A percentile compares a stretch with the other conserved stretches of the same genome.
Evolutionary conservation across 2,329 filamentous ascomycete genomes (phyloP).

Genomic region (Onygena corvina): DNA sequence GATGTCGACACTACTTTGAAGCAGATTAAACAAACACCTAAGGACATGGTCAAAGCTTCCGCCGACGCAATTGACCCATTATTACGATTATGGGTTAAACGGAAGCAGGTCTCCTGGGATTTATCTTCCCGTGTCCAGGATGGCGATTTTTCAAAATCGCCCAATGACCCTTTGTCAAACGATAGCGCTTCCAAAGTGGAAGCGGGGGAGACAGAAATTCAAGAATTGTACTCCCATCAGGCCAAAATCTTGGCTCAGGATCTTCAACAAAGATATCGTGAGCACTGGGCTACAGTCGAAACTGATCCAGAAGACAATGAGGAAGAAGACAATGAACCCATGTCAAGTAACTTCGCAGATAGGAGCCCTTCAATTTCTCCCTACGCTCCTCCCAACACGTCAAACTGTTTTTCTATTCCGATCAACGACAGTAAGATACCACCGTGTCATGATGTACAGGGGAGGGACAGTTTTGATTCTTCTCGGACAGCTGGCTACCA

Average conservation of each 20-base stretch:
- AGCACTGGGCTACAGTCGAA: constrained; percentile 28
- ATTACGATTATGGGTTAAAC: constrained; percentile 22
- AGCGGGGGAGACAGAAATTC: constrained; percentile 21
- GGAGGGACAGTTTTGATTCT: background rate
- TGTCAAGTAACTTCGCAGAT: background rate
- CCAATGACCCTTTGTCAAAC: background rate
- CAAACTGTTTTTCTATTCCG: background rate
- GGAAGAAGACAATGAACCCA: background rate
- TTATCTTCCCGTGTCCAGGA: constrained; percentile 23
- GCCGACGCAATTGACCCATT: constrained; percentile 26
- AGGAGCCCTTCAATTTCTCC: background rate
- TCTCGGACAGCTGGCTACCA: background rate
- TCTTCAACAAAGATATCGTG: constrained; percentile 24
- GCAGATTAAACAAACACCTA: constrained; percentile 26
- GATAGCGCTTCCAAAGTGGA: background rate
- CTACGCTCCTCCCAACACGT: background rate
- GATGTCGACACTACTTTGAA: constrained; percentile 25
- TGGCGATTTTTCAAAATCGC: background rate
- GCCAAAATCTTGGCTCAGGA: constrained; percentile 25
- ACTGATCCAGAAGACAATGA: constrained; percentile 23
- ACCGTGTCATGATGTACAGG: background rate
- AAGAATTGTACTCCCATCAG: constrained; percentile 28
- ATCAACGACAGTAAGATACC: background rate
- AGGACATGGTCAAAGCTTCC: constrained; percentile 30
- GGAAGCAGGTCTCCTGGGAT: constrained; percentile 11